These are phyloP conservation scores for Penicillium sp. DNA, from an alignment of 2,329 filamentous ascomycete genomes.

Conservation along the genomic window DNA sequence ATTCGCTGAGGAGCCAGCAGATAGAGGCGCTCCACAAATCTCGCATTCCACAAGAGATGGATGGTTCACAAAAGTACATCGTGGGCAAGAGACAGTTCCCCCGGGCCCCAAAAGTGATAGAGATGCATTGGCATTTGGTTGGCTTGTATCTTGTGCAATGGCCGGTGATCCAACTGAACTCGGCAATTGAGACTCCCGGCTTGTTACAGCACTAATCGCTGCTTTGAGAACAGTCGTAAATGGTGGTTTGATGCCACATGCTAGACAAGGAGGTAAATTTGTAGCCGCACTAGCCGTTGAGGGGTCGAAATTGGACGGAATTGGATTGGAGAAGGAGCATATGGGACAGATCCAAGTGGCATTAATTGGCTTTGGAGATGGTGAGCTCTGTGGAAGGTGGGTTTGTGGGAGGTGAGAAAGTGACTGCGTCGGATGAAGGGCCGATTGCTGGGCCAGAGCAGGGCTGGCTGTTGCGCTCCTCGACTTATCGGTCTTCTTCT, in stretches of 20 bases:
- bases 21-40: slow-evolving; percentile 79
- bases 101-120: not conserved
- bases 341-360: slow-evolving; percentile 96
- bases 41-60: slow-evolving; percentile 83
- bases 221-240: slow-evolving; percentile 82
- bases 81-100: slow-evolving; percentile 59
- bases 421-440: slow-evolving; percentile 36
- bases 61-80: slow-evolving; percentile 93
- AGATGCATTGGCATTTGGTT: slow-evolving; percentile 1
- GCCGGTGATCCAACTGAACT: slow-evolving; percentile 2
- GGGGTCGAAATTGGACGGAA: slow-evolving; percentile 91
- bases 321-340: slow-evolving; percentile 89
- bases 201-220: slow-evolving; percentile 70
- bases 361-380: slow-evolving; percentile 42
- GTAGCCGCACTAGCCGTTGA: slow-evolving; percentile 75
- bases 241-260: slow-evolving; percentile 90
- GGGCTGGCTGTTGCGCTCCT: slow-evolving; percentile 50
- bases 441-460: slow-evolving; percentile 23
- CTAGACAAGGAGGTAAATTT: slow-evolving; percentile 78
- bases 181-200: slow-evolving; percentile 27
- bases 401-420: slow-evolving; percentile 33
- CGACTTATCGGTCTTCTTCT: slow-evolving; percentile 56
- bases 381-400: slow-evolving; percentile 33
- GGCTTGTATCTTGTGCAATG: not conserved
- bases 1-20: slow-evolving; percentile 47